Base-by-base conservation (phyloP, 2,329 filamentous ascomycete genomes). In the Phyllosticta citribraziliensis region DNA sequence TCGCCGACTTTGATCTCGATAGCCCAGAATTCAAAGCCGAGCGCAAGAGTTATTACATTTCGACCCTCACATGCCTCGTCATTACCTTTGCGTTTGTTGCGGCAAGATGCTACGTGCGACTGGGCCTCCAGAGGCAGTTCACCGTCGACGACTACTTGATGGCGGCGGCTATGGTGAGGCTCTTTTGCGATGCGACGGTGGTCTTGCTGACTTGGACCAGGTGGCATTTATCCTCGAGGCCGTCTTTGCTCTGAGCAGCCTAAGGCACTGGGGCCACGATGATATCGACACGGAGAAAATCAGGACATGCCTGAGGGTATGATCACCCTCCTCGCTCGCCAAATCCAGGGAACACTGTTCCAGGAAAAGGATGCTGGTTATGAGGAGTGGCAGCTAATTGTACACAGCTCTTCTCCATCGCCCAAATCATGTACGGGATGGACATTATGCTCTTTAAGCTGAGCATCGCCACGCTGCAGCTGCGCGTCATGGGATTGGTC, bases 401-500 rank as follows among this genome's bases (percentile, higher is more conserved):
- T 47, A 3, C 40, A n/a, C 40, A 47, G 40, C 40, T 47, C 12
- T 47, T 47, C 6, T 47, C 19, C 30, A 20, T 60, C 20, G 50
- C 52, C 5, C 20, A 60, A 60, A 55, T 52, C 52, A 60, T 47
- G n/a, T 60, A 60, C 52, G 55, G 50, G 0, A 19, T 60, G 30
- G 33, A 52, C 17, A n/a, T 60, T 8, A 50, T 60, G 33, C 33
- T 55, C 22, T 52, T 33, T 52, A 60, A 60, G n/a, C 52, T 60
- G 17, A 60, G 57, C 57, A 60, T 60, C 57, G 57, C 35, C 20
- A 27, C 50, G 24, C 52, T 60, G 2, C 57, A 60, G 11, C 52
- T 60, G 10, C 57, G 57, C 33, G 57, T 60, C 35, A 60, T 60
- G 57, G 57, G 57, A 1, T 22, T 60, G 5, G 54, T 53, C 14